Evolutionary conservation across 1,139 yeast genomes (phyloP), one percentile per base, ranked within the genome.

Genomic region (Lodderomyces metapsilosis): DNA sequence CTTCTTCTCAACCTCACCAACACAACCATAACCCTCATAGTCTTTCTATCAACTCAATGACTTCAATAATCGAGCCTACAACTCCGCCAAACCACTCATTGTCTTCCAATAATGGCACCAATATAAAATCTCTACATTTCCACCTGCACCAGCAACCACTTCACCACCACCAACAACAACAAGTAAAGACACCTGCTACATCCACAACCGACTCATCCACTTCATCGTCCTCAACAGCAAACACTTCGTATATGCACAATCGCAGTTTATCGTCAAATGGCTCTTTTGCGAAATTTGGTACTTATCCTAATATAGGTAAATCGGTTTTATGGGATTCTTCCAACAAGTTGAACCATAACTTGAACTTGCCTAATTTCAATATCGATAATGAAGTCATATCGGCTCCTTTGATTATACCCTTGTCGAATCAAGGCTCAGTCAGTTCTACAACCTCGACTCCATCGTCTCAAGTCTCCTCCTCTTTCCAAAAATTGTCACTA

Each of bases 21-120:
- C 73, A 67, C 46, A 59, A 61, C 32, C 41, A 40, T 24, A 73
- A 68, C 47, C 60, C 61, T 38, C 70, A 66, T 46, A 68, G 62
- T 47, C 57, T 67, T 39, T 66, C 71, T 31, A 56, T 68, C 44
- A 66, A 67, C 50, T 66, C 71, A 37, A 57, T 66, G 41, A 52
- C 57, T 34, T 66, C 72, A 23, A 49, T 68, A 39, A 56, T 66
- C 30, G 74, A 68, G 50, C 74, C 74, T 21, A 63, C 71, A 16
- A 68, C 74, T 5, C 74, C 74, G 5, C 74, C 74, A 13, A 54
- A 42, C 36, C 43, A 44, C 34, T 9, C 38, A 12, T 24, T 35
- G 18, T 36, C 42, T 24, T 16, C 43, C 11, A 37, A 38, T 15
- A 27, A 30, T 23, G 23, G 25, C 35, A 27, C 24, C 31, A 37